Evolutionary conservation across 257 asterid species (phyloP).

Genomic region (Linaria vulgaris): DNA sequence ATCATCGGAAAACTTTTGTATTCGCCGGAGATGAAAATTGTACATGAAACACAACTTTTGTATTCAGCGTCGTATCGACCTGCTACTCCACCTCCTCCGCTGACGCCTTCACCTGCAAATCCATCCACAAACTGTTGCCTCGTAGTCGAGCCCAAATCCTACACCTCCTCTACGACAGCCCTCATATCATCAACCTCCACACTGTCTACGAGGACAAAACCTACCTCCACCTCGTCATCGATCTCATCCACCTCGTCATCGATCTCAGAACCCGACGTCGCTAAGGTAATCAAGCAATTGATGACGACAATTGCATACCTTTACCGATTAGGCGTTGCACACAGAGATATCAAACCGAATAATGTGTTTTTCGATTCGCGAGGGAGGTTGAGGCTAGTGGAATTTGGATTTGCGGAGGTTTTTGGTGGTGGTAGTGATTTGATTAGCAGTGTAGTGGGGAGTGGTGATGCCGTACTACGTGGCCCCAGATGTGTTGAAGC

Average conservation of each 20-base stretch:
- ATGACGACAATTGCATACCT: constrained; percentile 53
- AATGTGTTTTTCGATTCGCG: constrained; percentile 65
- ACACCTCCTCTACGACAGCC: constrained; percentile 48
- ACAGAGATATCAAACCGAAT: constrained; percentile 62
- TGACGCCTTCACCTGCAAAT: constrained; percentile 61
- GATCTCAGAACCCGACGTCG: constrained; percentile 56
- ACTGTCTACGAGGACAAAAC: constrained; percentile 78
- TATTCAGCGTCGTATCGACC: constrained; percentile 67
- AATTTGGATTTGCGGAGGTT: constrained; percentile 92
- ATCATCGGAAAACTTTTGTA: too few relatives aligned
- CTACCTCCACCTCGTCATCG: constrained; percentile 68
- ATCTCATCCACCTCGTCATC: constrained; percentile 58
- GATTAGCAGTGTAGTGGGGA: constrained; percentile 80
- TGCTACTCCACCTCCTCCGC: constrained; percentile 33
- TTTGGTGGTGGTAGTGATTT: constrained; percentile 48
- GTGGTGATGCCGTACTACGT: constrained; percentile 92
- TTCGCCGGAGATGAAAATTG: too few relatives aligned
- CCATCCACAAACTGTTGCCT: constrained; percentile 77
- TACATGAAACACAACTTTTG: too few relatives aligned
- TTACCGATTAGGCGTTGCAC: constrained; percentile 50
- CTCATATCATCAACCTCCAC: constrained; percentile 56
- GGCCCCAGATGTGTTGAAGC: constrained; percentile 81
- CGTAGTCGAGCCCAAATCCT: constrained; percentile 63
- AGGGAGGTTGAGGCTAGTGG: constrained; percentile 64
- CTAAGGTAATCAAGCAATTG: constrained; percentile 45